Evolutionary conservation across 2,329 filamentous ascomycete genomes (phyloP).

Genomic region (Beauveria rudraprayagi): DNA sequence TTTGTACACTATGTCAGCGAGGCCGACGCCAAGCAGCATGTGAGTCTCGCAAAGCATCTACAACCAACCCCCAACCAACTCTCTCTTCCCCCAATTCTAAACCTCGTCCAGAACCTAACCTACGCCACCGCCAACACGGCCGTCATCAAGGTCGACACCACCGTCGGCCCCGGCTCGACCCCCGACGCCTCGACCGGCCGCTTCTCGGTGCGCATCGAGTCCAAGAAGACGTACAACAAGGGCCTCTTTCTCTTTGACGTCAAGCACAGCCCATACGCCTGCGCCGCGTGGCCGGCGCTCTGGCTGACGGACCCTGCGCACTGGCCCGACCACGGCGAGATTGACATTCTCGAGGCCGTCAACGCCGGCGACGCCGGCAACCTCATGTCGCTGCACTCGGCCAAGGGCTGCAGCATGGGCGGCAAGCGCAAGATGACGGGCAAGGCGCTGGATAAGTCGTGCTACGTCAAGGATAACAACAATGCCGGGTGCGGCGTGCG

Average conservation of each 20-base stretch:
- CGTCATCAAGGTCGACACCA: slow-evolving; percentile 53
- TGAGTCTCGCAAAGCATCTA: slow-evolving; percentile 21
- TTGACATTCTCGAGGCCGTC: slow-evolving; percentile 53
- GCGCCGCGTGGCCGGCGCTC: slow-evolving; percentile 57
- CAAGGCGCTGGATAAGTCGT: slow-evolving; percentile 32
- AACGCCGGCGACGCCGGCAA: slow-evolving; percentile 49
- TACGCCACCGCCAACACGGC: slow-evolving; percentile 46
- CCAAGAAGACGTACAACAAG: slow-evolving; percentile 49
- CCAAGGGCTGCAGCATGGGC: slow-evolving; percentile 40
- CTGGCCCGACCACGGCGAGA: slow-evolving; percentile 59
- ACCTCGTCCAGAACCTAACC: slow-evolving; percentile 48
- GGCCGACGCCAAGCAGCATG: slow-evolving; percentile 32
- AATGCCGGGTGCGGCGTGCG: slow-evolving; percentile 53
- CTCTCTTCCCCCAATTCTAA: background rate
- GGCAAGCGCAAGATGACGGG: slow-evolving; percentile 49
- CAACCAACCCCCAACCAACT: background rate
- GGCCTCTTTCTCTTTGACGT: slow-evolving; percentile 64
- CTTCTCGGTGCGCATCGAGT: slow-evolving; percentile 55
- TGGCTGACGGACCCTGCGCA: slow-evolving; percentile 55
- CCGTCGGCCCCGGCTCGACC: slow-evolving; percentile 36
- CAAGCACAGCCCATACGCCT: slow-evolving; percentile 54
- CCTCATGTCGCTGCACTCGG: slow-evolving; percentile 53
- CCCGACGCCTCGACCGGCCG: slow-evolving; percentile 51
- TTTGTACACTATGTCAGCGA: slow-evolving; percentile 47
- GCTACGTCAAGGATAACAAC: slow-evolving; percentile 39